phyloP scores from a whole-genome alignment of 768 basidiomycete species.

The Cyclocybe cylindracea region DNA sequence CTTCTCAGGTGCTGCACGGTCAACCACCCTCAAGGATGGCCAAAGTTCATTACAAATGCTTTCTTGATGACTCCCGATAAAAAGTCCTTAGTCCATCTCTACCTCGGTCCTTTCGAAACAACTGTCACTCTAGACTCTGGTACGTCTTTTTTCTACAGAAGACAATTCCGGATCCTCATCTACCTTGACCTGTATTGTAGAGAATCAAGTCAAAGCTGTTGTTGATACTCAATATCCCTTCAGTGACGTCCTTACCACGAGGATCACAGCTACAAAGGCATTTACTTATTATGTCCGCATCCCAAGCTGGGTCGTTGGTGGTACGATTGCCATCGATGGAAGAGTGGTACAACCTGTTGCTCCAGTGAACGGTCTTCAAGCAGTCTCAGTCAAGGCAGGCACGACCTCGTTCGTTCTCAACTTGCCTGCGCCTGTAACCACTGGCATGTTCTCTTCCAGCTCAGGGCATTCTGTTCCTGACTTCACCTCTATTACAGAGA shows the following conservation, averaged over 20 bases:
- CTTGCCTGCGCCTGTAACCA: conserved; percentile 47
- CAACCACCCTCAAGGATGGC: conserved; percentile 56
- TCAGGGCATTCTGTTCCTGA: not conserved
- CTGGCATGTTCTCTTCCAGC: conserved; percentile 28
- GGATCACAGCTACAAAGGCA: conserved; percentile 39
- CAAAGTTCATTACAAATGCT: conserved; percentile 53
- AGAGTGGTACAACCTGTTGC: conserved; percentile 33
- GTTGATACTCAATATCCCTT: conserved; percentile 55
- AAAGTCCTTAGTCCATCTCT: conserved; percentile 46
- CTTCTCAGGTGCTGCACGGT: conserved; percentile 47
- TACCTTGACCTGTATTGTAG: conserved; percentile 20
- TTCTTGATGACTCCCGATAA: conserved; percentile 50
- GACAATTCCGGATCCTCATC: conserved; percentile 20
- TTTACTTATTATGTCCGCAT: conserved; percentile 53
- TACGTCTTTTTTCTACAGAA: conserved; percentile 18
- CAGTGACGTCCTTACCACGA: conserved; percentile 48
- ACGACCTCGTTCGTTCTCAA: conserved; percentile 45
- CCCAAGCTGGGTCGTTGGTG: conserved; percentile 49
- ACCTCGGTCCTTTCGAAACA: conserved; percentile 48
- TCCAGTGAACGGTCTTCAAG: conserved; percentile 46
- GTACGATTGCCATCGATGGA: conserved; percentile 46
- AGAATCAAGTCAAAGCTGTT: conserved; percentile 41
- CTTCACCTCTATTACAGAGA: conserved; percentile 31
- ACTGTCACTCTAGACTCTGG: conserved; percentile 39
- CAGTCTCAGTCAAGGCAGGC: conserved; percentile 39